A percentile compares a stretch with the other conserved stretches of the same genome.
These are phyloP conservation scores for Venustampulla echinocandica DNA, from an alignment of 495 filamentous ascomycete genomes.

Conservation along the genomic window DNA sequence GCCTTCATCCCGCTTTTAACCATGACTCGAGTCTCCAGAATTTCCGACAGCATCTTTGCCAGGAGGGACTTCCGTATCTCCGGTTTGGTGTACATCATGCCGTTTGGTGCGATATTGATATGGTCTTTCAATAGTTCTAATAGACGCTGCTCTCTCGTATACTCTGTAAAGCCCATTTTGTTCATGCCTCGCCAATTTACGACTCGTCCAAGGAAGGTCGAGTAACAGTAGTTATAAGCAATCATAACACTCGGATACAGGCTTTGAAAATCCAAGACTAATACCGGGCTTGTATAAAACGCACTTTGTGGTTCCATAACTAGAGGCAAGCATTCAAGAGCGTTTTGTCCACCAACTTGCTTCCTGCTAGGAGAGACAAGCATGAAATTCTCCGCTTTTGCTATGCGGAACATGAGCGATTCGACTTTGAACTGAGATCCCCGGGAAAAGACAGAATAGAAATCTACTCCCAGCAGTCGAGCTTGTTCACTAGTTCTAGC, in stretches of 20 bases:
- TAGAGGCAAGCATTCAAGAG: conserved; percentile 85
- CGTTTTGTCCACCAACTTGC: conserved; percentile 91
- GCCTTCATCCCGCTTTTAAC: conserved; percentile 95
- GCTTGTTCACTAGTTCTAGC: conserved; percentile 91
- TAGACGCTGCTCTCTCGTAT: conserved; percentile 62
- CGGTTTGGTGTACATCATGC: conserved; percentile 87
- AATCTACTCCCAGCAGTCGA: conserved; percentile 86
- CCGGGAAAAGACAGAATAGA: conserved; percentile 86
- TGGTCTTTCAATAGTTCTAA: conserved; percentile 73
- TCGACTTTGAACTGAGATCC: conserved; percentile 98
- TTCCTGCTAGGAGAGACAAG: conserved; percentile 81
- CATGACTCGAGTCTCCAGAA: conserved; percentile 95
- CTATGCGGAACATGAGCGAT: conserved; percentile 96
- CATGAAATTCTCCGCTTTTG: conserved; percentile 91
- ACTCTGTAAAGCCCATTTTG: conserved; percentile 92
- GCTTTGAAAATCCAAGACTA: conserved; percentile 94
- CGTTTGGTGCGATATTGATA: conserved; percentile 92
- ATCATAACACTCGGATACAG: conserved; percentile 98
- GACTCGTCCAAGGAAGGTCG: conserved; percentile 84
- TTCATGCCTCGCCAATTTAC: conserved; percentile 78
- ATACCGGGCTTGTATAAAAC: conserved; percentile 81
- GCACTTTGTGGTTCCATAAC: conserved; percentile 97
- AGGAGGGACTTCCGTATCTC: conserved; percentile 81
- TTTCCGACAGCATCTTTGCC: conserved; percentile 94
- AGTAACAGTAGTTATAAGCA: conserved; percentile 98